Evolutionary conservation across 192 early-diverging fungal genomes (phyloP).

Genomic region (Gamsiella multidivaricata): DNA sequence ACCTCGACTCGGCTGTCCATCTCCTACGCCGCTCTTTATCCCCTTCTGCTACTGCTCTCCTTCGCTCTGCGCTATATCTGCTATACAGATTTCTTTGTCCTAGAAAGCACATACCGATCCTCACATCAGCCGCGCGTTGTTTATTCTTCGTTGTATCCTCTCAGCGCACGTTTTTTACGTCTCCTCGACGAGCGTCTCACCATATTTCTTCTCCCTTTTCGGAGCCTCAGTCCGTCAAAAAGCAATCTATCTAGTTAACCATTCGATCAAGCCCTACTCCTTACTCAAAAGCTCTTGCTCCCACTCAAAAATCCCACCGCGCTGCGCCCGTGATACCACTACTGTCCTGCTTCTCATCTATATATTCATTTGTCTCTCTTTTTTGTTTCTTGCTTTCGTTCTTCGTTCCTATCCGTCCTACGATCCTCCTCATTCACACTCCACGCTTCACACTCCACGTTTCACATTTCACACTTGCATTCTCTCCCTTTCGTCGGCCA

Average conservation of each 20-base stretch:
- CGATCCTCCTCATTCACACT: not conserved
- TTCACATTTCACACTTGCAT: no score
- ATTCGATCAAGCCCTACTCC: no score
- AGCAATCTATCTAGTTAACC: no score
- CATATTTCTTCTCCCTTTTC: not conserved
- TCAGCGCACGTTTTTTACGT: not conserved
- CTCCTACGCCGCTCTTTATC: not conserved
- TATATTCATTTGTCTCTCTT: not conserved
- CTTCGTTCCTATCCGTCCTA: not conserved
- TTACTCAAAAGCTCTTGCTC: no score
- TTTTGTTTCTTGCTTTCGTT: not conserved
- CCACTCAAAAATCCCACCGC: no score
- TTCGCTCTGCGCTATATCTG: conserved; percentile 5
- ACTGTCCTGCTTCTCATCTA: no score
- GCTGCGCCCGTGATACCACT: no score
- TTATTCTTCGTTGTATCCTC: not conserved
- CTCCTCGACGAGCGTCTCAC: no score
- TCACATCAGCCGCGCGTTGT: not conserved
- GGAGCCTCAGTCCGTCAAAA: no score
- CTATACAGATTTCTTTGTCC: no score
- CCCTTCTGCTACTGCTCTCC: not conserved
- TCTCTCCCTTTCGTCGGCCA: not conserved
- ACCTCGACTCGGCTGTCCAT: not conserved
- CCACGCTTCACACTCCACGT: not conserved
- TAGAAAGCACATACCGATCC: no score